Conservation (phyloP, 2,329 filamentous ascomycete genomes). For the Pseudocercospora fijiensis region DNA sequence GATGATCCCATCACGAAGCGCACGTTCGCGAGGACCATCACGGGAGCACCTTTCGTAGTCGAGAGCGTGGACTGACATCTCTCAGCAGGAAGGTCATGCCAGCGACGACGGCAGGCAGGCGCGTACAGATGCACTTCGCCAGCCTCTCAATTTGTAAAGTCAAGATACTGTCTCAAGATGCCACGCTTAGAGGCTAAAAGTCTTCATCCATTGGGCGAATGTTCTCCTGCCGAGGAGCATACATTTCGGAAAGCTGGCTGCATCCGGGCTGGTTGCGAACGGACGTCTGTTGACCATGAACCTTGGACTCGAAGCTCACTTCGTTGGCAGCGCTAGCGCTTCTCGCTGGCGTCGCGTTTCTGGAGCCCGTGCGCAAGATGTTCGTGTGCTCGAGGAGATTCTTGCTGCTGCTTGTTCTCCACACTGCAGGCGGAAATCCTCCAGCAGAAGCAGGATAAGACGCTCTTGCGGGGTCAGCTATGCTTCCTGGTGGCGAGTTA, state of each 20-base stretch:
- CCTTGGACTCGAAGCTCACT: background rate
- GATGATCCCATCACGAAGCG: slow-evolving; percentile 2
- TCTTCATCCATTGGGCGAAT: slow-evolving; percentile 4
- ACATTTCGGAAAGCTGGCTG: slow-evolving; percentile 1
- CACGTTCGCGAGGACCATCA: background rate
- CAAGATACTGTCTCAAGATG: background rate
- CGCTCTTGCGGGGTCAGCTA: slow-evolving; percentile 15
- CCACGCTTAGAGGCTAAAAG: background rate
- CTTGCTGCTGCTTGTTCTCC: slow-evolving; percentile 17
- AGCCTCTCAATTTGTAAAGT: background rate
- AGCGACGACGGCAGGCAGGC: background rate
- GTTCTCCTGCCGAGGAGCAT: slow-evolving; percentile 8
- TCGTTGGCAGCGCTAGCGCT: background rate
- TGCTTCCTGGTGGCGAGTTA: slow-evolving; percentile 24
- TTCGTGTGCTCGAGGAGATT: slow-evolving; percentile 28
- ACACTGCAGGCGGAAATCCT: background rate
- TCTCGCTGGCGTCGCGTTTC: background rate
- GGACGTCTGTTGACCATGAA: slow-evolving; percentile 3
- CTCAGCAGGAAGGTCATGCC: background rate
- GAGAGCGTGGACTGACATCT: background rate
- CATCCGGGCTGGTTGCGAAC: slow-evolving; percentile 6
- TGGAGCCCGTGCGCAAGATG: slow-evolving; percentile 18
- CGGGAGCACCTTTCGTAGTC: background rate
- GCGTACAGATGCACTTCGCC: background rate
- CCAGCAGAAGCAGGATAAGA: background rate